These are phyloP conservation scores for Trichocladium antarcticum DNA, from an alignment of 495 filamentous ascomycete genomes.

Conservation along the genomic window DNA sequence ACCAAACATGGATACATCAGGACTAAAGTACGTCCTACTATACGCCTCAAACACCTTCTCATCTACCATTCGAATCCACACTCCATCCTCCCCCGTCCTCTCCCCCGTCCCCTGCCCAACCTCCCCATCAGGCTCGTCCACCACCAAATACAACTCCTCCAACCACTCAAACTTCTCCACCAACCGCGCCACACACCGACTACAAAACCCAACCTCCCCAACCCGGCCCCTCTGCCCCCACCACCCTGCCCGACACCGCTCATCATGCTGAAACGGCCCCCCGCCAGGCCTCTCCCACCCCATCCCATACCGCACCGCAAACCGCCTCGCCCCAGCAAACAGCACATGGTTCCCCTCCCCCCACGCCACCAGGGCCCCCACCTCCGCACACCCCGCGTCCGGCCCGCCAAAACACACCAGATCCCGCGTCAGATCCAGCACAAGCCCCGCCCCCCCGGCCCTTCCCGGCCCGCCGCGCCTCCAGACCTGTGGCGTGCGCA, in stretches of 20 bases:
- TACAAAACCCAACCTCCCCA: constrained; percentile 7
- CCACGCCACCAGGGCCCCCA: not conserved
- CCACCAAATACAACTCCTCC: constrained; percentile 14
- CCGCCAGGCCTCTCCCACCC: constrained; percentile 5
- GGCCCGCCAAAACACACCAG: constrained; percentile 13
- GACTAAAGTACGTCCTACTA: constrained; percentile 10
- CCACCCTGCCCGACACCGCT: not conserved
- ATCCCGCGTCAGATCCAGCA: constrained; percentile 13
- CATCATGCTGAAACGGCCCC: constrained; percentile 1
- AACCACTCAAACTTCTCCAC: constrained; percentile 12
- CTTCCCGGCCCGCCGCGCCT: not conserved
- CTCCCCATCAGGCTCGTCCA: constrained; percentile 1
- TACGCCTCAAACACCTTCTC: constrained; percentile 9
- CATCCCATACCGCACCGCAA: constrained; percentile 14
- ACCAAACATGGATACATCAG: not conserved
- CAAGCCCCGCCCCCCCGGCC: constrained; percentile 4
- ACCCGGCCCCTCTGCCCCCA: not conserved
- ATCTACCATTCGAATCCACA: not conserved
- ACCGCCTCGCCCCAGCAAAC: constrained; percentile 8
- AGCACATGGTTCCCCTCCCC: constrained; percentile 14
- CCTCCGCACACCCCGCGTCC: not conserved
- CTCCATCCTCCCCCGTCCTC: not conserved
- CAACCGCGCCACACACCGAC: constrained; percentile 8
- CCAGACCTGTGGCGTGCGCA: constrained; percentile 11
- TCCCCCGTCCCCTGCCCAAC: too few species aligned